These are phyloP conservation scores for Prosopis cineraria DNA, from an alignment of 306 rosid species.

Conservation along the genomic window DNA sequence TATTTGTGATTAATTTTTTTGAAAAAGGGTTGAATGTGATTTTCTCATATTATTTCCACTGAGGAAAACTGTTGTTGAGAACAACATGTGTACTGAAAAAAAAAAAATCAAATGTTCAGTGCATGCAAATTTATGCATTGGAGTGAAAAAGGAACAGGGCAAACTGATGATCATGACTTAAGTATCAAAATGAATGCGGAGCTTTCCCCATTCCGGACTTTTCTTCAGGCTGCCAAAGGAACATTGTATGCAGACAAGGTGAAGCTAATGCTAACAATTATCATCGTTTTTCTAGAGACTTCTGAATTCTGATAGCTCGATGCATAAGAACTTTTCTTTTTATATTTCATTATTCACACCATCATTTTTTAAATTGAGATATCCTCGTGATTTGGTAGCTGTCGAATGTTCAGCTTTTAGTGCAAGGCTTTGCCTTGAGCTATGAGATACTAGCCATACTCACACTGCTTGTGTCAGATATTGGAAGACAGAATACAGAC, in stretches of 20 bases:
- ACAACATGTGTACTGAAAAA: background rate
- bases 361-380: background rate
- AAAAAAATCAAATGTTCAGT: background rate
- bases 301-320: background rate
- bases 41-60: too few species aligned
- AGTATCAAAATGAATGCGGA: background rate
- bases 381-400: background rate
- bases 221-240: background rate
- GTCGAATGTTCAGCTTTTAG: background rate
- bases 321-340: background rate
- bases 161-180: background rate
- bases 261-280: background rate
- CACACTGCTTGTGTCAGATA: background rate
- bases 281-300: slow-evolving; percentile 24
- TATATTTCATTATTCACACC: too few species aligned
- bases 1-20: too few species aligned
- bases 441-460: background rate
- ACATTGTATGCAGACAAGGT: background rate
- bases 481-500: background rate
- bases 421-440: background rate
- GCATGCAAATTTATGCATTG: background rate
- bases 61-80: background rate
- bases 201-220: background rate
- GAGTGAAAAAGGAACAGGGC: background rate
- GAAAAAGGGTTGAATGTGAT: too few species aligned